These are phyloP conservation scores for Isabelozyma rhagii DNA, from an alignment of 805 yeast species.

Conservation along the genomic window DNA sequence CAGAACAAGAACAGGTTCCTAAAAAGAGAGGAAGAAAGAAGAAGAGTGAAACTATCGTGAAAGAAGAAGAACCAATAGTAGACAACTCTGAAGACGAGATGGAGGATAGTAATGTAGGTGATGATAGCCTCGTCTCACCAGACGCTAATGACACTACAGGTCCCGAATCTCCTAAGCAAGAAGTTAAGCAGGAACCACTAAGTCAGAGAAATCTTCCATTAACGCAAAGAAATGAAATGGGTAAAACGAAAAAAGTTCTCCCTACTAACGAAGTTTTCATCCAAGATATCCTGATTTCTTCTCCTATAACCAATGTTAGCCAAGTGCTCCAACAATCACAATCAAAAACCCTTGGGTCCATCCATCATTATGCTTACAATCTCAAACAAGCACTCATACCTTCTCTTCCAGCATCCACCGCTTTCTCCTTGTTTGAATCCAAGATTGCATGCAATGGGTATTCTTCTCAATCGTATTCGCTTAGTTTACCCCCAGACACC, in stretches of 20 bases:
- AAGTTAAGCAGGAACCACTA: conserved; percentile 7
- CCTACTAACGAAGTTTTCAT: conserved; percentile 32
- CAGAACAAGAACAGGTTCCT: conserved; percentile 11
- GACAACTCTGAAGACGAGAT: conserved; percentile 11
- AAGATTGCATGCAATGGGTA: conserved; percentile 37
- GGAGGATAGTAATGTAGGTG: conserved; percentile 5
- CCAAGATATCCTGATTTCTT: conserved; percentile 33
- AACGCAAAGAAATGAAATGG: conserved; percentile 16
- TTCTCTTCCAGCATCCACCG: conserved; percentile 19
- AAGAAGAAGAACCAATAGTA: conserved; percentile 11
- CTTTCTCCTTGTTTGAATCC: conserved; percentile 35
- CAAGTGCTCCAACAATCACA: conserved; percentile 11
- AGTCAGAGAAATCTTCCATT: conserved; percentile 1
- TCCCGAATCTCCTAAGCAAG: conserved; percentile 1
- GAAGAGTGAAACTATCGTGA: conserved; percentile 12
- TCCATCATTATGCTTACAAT: conserved; percentile 13
- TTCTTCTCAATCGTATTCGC: conserved; percentile 34
- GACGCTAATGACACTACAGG: background rate
- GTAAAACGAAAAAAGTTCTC: conserved; percentile 24
- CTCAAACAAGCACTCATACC: conserved; percentile 34
- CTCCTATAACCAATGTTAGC: conserved; percentile 16
- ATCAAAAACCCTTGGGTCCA: background rate
- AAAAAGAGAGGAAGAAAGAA: conserved; percentile 15
- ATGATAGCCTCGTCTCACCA: background rate
- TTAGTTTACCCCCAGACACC: conserved; percentile 35